These are phyloP conservation scores for Sclerotinia spermophila DNA, from an alignment of 2,329 filamentous ascomycete genomes.

Conservation along the genomic window DNA sequence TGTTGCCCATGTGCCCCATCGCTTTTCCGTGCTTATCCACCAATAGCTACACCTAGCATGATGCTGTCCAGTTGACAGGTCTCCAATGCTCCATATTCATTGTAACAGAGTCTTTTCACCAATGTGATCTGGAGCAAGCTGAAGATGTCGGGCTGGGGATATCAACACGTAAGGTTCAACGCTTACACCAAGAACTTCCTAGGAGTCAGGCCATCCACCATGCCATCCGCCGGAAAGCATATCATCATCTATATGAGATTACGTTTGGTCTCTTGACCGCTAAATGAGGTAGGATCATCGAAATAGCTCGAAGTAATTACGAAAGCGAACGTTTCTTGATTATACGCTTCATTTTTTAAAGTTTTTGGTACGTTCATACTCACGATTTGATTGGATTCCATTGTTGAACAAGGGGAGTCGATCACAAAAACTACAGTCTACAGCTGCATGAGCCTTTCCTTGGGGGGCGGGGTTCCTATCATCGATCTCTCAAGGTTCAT, in stretches of 20 bases:
- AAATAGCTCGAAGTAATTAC: neutral
- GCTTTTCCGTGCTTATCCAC: neutral
- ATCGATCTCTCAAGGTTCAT: slow-evolving; percentile 7
- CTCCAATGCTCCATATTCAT: slow-evolving; percentile 5
- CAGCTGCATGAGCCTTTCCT: neutral
- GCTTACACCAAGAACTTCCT: neutral
- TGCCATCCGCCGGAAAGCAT: neutral
- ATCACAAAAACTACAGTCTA: neutral
- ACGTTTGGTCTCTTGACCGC: slow-evolving; percentile 2
- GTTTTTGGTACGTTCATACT: neutral
- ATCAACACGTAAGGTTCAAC: neutral
- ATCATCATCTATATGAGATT: slow-evolving; percentile 8
- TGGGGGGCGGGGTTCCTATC: neutral
- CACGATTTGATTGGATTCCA: neutral
- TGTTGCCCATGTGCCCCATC: neutral
- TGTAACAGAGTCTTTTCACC: neutral
- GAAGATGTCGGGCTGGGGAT: neutral
- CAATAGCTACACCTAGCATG: neutral
- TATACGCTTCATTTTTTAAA: neutral
- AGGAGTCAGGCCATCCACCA: neutral
- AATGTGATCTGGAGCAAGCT: neutral
- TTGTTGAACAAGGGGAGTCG: neutral
- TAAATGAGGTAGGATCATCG: neutral
- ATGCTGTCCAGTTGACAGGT: neutral
- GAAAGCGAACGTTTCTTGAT: neutral